A percentile compares a stretch with the other conserved stretches of the same genome.
Evolutionary conservation across 371 early-diverging fungal genomes (phyloP).

Genomic region (Zopfochytrium polystomum): DNA sequence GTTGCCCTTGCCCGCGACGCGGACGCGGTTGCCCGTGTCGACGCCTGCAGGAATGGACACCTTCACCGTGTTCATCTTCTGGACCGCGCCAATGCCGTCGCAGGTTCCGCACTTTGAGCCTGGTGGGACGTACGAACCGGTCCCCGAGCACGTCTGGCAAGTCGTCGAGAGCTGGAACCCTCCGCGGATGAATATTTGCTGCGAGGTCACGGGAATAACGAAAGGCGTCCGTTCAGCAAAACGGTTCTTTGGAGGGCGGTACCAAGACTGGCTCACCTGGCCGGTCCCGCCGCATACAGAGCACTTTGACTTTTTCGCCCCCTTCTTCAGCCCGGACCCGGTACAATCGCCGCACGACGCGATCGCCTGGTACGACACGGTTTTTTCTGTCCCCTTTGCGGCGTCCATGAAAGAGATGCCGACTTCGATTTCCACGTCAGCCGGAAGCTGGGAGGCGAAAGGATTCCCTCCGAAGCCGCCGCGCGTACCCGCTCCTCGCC

Average conservation of each 20-base stretch:
- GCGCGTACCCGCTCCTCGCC: conserved; percentile 26
- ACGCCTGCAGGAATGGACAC: conserved; percentile 83
- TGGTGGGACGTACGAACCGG: conserved; percentile 65
- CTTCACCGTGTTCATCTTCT: conserved; percentile 61
- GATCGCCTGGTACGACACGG: conserved; percentile 61
- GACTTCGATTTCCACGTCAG: conserved; percentile 34
- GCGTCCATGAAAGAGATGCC: conserved; percentile 86
- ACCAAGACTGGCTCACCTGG: conserved; percentile 42
- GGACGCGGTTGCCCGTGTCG: conserved; percentile 70
- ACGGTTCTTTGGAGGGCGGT: too few species aligned
- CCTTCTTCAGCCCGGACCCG: conserved; percentile 76
- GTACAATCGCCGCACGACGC: conserved; percentile 71
- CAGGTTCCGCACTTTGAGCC: conserved; percentile 76
- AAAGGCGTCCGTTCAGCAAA: too few species aligned
- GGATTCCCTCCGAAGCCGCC: conserved; percentile 53
- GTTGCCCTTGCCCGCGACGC: conserved; percentile 78
- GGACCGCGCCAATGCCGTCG: conserved; percentile 74
- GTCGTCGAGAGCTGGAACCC: conserved; percentile 85
- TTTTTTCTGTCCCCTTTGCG: conserved; percentile 69
- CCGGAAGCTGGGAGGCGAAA: conserved; percentile 12
- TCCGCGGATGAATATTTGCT: conserved; percentile 66
- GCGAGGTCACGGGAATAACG: conserved; percentile 3
- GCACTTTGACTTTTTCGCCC: conserved; percentile 66
- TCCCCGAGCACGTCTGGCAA: conserved; percentile 80
- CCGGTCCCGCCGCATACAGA: conserved; percentile 82